These are phyloP conservation scores for Antitrichia curtipendula DNA, from an alignment of 225 moss, liverwort and hornwort genomes.

Conservation along the genomic window DNA sequence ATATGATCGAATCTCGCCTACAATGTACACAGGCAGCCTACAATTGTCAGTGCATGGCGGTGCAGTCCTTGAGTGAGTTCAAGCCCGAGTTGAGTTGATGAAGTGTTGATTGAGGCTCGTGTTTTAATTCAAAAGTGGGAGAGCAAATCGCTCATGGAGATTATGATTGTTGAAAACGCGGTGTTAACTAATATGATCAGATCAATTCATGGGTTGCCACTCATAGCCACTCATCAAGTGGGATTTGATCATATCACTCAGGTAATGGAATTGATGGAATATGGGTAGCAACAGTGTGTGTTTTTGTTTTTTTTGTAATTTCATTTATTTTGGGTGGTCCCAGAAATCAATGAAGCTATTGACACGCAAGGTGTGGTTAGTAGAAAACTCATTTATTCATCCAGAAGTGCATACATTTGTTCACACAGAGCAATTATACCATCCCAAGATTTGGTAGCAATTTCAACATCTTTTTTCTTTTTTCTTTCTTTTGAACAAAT, in stretches of 20 bases:
- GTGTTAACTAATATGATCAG: neutral
- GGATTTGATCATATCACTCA: neutral
- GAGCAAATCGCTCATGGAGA: constrained; percentile 1
- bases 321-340: neutral
- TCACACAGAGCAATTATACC: too few species aligned
- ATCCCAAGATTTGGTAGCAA: neutral
- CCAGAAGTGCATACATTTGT: too few species aligned
- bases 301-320: too few species aligned
- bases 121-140: neutral
- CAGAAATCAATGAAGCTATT: neutral
- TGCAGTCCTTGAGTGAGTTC: neutral
- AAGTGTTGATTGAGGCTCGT: neutral
- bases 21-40: neutral
- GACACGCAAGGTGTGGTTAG: too few species aligned
- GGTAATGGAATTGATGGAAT: too few species aligned
- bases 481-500: too few species aligned
- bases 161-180: neutral
- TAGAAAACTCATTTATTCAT: neutral
- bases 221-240: neutral
- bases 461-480: too few species aligned
- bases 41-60: neutral
- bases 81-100: neutral
- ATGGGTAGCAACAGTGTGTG: neutral
- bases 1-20: neutral
- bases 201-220: neutral